Base-by-base conservation (phyloP, 192 early-diverging fungal species). In the Bifiguratus adelaidae region DNA sequence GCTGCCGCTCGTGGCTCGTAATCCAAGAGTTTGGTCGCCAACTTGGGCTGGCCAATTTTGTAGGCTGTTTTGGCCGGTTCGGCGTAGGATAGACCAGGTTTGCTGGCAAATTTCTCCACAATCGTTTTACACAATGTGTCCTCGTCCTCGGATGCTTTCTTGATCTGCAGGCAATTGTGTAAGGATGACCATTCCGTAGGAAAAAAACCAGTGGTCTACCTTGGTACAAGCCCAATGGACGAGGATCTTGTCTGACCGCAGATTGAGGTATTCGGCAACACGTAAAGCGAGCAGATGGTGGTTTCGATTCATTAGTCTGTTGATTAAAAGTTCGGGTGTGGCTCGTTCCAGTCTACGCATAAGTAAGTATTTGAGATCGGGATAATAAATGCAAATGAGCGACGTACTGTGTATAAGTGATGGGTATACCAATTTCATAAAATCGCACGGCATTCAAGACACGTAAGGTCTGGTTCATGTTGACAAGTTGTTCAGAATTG, bases 191-290 rank as follows among this genome's bases (percentile, higher is more conserved):
- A 13, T 44, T 2, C n/a, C 9, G 2, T 3, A 29, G 40, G 19
- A 12, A 27, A 4, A 2, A 46, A 19, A 16, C 12, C 15, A 28
- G 18, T 13, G 15, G 30, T 34, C 48, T 57, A 86, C 82, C 70
- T 97, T 95, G 42, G 86, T 80, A 47, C 96, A 92, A 0, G 94
- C 96, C 96, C 96, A 99, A 54, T 95, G 88, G 35, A 95, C 84
- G 15, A 92, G 61, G 11, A 97, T 85, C 25, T 84, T 73, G 48
- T 91, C 86, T 0, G 74, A 68, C 12, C 80, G 73, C 38, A 92
- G 70, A 15, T 84, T 77, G 33, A 95, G 54, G 53, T 91, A 94
- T 13, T 83, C 83, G 54, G 89, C 88, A 19, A 97, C 68, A 4
- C 78, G 69, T 16, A 92, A 61, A 0, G 96, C 96, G 25, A 99